Conservation (phyloP, 257 asterid species). For the Echites panduratus region DNA sequence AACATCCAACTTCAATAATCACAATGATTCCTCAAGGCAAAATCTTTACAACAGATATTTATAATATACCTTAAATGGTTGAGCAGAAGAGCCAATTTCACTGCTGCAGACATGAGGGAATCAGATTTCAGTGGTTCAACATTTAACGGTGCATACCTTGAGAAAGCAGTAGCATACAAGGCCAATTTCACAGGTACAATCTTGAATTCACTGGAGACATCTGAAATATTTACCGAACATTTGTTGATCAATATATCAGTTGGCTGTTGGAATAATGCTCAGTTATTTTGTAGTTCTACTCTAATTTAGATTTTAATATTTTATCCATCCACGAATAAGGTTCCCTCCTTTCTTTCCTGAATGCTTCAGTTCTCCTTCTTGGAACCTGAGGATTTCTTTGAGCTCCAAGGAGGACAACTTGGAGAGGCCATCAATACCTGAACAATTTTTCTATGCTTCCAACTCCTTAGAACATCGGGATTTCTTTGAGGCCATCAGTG, state of each 20-base stretch:
- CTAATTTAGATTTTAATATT: background rate
- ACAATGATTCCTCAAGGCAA: background rate
- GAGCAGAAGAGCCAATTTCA: slow-evolving; percentile 97
- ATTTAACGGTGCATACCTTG: slow-evolving; percentile 92
- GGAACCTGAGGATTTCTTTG: background rate
- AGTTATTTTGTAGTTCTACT: background rate
- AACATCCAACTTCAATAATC: background rate
- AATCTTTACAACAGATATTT: slow-evolving; percentile 25
- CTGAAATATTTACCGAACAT: background rate
- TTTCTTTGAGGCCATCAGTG: slow-evolving; percentile 8
- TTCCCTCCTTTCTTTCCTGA: background rate
- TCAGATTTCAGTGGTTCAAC: slow-evolving; percentile 93
- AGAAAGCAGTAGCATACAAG: slow-evolving; percentile 89
- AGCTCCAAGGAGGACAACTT: too few species aligned
- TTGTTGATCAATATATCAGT: background rate
- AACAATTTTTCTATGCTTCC: too few species aligned
- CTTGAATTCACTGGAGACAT: background rate
- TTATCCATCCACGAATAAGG: background rate
- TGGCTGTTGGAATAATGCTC: background rate
- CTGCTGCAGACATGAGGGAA: slow-evolving; percentile 97
- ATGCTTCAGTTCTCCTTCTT: background rate
- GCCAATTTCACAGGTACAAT: slow-evolving; percentile 71
- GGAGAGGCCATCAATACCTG: too few species aligned
- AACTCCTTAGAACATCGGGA: background rate
- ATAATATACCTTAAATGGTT: slow-evolving; percentile 32